Evolutionary conservation across 2,329 filamentous ascomycete genomes (phyloP).

Genomic region (Dactylellina sp.): DNA sequence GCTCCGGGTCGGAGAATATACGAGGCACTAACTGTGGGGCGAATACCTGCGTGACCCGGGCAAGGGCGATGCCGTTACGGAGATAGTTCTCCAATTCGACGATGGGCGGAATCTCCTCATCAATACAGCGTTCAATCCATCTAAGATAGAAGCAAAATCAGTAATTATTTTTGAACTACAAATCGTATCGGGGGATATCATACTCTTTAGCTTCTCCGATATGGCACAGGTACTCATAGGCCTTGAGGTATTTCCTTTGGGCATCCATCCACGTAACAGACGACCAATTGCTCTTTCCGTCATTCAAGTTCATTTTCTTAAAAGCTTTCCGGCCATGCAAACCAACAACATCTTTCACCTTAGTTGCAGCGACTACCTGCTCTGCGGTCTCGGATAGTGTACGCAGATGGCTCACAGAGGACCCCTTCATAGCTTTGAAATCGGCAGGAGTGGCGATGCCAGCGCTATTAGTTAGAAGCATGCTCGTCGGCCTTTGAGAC

Average conservation of each 20-base stretch:
- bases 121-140: conserved; percentile 94
- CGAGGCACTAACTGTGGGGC: conserved; percentile 79
- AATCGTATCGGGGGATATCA: conserved; percentile 15
- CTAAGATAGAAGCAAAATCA: conserved; percentile 46
- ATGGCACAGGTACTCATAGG: conserved; percentile 98
- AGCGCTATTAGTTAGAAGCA: conserved; percentile 43
- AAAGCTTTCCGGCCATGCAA: conserved; percentile 81
- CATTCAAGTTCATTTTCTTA: conserved; percentile 69
- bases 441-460: conserved; percentile 46
- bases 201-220: conserved; percentile 95
- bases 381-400: conserved; percentile 81
- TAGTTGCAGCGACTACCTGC: conserved; percentile 81
- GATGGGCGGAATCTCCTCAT: conserved; percentile 87
- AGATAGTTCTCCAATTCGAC: conserved; percentile 93
- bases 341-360: conserved; percentile 86
- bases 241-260: conserved; percentile 93
- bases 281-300: conserved; percentile 72
- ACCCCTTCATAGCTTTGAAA: conserved; percentile 73
- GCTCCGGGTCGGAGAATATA: conserved; percentile 85
- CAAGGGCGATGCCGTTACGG: conserved; percentile 90
- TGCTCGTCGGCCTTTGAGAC: conserved; percentile 46
- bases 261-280: conserved; percentile 98
- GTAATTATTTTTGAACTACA: neutral
- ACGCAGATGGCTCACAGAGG: conserved; percentile 87
- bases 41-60: conserved; percentile 90